A percentile compares a stretch with the other conserved stretches of the same genome.
Conservation (phyloP, 306 rosid genomes). For the Trifolium repens region DNA sequence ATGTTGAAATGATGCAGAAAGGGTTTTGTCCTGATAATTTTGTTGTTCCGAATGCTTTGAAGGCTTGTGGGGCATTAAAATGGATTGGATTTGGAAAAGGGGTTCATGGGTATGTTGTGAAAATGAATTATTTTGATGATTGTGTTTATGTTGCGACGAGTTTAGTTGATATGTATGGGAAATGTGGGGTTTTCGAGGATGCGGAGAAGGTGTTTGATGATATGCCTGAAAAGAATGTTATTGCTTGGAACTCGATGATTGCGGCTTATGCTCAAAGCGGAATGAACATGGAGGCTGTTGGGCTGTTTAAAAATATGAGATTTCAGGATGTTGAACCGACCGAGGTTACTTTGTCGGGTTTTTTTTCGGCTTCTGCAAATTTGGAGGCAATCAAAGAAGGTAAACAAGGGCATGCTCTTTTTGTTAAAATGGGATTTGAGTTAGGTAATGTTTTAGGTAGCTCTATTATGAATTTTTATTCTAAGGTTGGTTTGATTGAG, state of each 20-base stretch:
- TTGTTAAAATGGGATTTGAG: slow-evolving; percentile 59
- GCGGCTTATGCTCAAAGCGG: slow-evolving; percentile 66
- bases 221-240: slow-evolving; percentile 58
- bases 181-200: slow-evolving; percentile 66
- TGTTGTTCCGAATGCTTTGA: slow-evolving; percentile 75
- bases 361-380: slow-evolving; percentile 74
- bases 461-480: slow-evolving; percentile 74
- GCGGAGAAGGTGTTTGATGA: slow-evolving; percentile 73
- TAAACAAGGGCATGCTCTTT: slow-evolving; percentile 77
- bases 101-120: slow-evolving; percentile 65
- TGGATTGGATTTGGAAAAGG: slow-evolving; percentile 65
- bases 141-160: slow-evolving; percentile 77
- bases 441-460: slow-evolving; percentile 69
- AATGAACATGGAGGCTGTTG: slow-evolving; percentile 62
- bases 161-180: slow-evolving; percentile 89
- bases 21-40: slow-evolving; percentile 77
- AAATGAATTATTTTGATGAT: slow-evolving; percentile 49
- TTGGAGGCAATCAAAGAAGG: slow-evolving; percentile 62
- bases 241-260: slow-evolving; percentile 85
- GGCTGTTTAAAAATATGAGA: slow-evolving; percentile 61
- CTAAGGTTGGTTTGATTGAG: slow-evolving; percentile 76
- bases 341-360: slow-evolving; percentile 66
- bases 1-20: slow-evolving; percentile 56
- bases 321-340: slow-evolving; percentile 57
- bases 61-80: slow-evolving; percentile 72